Percentiles rank a stretch among this genome's conserved stretches.
Evolutionary conservation across 2,329 filamentous ascomycete species (phyloP).

Genomic region (Dactylonectria estremocensis): DNA sequence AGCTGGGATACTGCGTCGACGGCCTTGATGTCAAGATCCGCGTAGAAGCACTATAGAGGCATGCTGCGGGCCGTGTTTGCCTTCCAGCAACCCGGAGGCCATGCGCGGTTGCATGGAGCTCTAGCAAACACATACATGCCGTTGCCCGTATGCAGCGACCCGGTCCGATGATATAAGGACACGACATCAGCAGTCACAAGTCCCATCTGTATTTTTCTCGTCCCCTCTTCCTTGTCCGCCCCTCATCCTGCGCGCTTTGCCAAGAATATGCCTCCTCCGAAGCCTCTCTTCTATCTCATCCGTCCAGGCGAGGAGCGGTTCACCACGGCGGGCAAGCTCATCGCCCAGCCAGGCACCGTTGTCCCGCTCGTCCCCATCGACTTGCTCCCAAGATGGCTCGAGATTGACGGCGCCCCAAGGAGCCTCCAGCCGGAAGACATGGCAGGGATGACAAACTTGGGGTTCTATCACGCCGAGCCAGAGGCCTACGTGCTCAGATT

Average conservation of each 20-base stretch:
- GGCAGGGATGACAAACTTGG: slow-evolving; percentile 57
- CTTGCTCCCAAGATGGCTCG: slow-evolving; percentile 64
- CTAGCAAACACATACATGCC: slow-evolving; percentile 9
- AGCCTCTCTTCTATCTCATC: slow-evolving; percentile 59
- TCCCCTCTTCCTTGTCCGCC: not conserved
- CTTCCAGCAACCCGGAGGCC: not conserved
- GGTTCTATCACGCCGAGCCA: slow-evolving; percentile 45
- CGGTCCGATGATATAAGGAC: slow-evolving; percentile 2
- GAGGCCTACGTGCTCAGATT: slow-evolving; percentile 41
- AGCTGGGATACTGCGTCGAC: slow-evolving; percentile 88
- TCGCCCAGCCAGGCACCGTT: slow-evolving; percentile 52
- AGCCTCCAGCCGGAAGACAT: slow-evolving; percentile 57
- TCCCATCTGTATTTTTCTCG: not conserved
- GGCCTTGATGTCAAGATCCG: slow-evolving; percentile 79
- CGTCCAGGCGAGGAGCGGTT: slow-evolving; percentile 53
- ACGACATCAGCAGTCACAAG: not conserved
- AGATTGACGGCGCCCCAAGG: slow-evolving; percentile 61
- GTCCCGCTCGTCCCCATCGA: slow-evolving; percentile 71
- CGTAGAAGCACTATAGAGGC: slow-evolving; percentile 67
- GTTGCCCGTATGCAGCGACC: not conserved
- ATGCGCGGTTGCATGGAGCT: not conserved
- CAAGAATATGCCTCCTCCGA: slow-evolving; percentile 38
- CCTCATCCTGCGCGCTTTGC: not conserved
- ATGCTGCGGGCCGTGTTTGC: slow-evolving; percentile 28
- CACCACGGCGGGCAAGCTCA: slow-evolving; percentile 39